These are phyloP conservation scores for Nepenthes mirabilis DNA, from an alignment of 148 eudicot species.

Conservation along the genomic window DNA sequence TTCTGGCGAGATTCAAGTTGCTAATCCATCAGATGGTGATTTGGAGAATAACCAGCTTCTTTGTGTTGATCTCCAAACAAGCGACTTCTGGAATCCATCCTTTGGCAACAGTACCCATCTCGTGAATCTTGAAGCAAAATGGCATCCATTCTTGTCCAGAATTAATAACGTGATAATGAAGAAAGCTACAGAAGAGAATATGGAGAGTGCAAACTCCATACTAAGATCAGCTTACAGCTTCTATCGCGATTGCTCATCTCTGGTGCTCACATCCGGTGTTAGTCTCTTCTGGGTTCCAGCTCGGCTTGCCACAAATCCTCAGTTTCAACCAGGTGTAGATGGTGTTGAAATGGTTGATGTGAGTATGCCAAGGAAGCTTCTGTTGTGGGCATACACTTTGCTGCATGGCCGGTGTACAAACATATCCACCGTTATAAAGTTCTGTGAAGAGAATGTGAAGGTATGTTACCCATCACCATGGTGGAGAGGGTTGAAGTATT, in stretches of 20 bases:
- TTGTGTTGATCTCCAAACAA: conserved; percentile 62
- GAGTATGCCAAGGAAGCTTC: conserved; percentile 74
- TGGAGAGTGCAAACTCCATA: conserved; percentile 62
- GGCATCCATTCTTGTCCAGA: conserved; percentile 61
- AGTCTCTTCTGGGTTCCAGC: conserved; percentile 63
- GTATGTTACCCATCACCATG: conserved; percentile 16
- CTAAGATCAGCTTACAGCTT: conserved; percentile 78
- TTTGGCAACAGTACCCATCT: conserved; percentile 51
- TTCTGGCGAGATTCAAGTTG: conserved; percentile 22
- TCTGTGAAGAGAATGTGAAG: conserved; percentile 90
- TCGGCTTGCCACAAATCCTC: conserved; percentile 38
- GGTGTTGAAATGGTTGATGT: conserved; percentile 63
- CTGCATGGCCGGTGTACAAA: conserved; percentile 67
- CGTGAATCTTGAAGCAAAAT: conserved; percentile 47
- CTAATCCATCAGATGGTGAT: conserved; percentile 20
- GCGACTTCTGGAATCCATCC: conserved; percentile 67
- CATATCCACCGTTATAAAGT: conserved; percentile 68
- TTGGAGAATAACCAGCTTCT: conserved; percentile 53
- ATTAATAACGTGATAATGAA: conserved; percentile 60
- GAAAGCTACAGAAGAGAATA: conserved; percentile 61
- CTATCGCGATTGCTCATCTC: conserved; percentile 74
- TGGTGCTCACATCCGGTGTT: conserved; percentile 53
- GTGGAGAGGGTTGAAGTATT: not conserved
- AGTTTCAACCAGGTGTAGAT: conserved; percentile 44
- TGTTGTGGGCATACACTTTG: conserved; percentile 85